A percentile compares a stretch with the other conserved stretches of the same genome.
Evolutionary conservation across 306 rosid genomes (phyloP).

Genomic region (Cucurbita argyrosperma): DNA sequence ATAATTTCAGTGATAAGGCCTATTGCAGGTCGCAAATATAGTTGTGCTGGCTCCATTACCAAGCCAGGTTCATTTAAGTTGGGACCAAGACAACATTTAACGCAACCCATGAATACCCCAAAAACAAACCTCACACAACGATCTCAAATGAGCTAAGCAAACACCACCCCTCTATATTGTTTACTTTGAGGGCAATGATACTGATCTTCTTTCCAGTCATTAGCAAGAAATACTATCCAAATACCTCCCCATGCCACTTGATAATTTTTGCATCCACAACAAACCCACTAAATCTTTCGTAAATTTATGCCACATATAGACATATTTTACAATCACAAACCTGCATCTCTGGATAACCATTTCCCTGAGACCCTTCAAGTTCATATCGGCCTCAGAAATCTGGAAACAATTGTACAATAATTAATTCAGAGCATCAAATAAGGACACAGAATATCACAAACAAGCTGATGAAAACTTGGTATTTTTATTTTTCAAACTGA

Average conservation of each 20-base stretch:
- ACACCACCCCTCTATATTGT: neutral
- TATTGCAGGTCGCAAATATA: neutral
- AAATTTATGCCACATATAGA: neutral
- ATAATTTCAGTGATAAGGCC: neutral
- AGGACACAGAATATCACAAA: neutral
- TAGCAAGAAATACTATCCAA: neutral
- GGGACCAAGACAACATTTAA: neutral
- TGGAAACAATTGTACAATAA: constrained; percentile 22
- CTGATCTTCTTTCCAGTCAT: neutral
- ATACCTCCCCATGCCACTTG: neutral
- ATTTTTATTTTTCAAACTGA: neutral
- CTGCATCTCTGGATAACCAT: constrained; percentile 71
- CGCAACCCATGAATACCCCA: neutral
- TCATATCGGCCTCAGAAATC: constrained; percentile 55
- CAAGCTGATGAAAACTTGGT: neutral
- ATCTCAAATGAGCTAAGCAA: neutral
- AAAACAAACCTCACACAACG: neutral
- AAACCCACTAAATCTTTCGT: neutral
- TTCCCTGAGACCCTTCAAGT: constrained; percentile 62
- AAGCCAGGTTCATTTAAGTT: neutral
- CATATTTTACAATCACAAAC: constrained; percentile 16
- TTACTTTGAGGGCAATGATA: neutral
- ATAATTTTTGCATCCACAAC: neutral
- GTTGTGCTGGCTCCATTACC: neutral
- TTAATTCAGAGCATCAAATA: neutral